A percentile compares a stretch with the other conserved stretches of the same genome.
phyloP scores from a whole-genome alignment of 768 basidiomycete species.

The Lentinula boryana region DNA sequence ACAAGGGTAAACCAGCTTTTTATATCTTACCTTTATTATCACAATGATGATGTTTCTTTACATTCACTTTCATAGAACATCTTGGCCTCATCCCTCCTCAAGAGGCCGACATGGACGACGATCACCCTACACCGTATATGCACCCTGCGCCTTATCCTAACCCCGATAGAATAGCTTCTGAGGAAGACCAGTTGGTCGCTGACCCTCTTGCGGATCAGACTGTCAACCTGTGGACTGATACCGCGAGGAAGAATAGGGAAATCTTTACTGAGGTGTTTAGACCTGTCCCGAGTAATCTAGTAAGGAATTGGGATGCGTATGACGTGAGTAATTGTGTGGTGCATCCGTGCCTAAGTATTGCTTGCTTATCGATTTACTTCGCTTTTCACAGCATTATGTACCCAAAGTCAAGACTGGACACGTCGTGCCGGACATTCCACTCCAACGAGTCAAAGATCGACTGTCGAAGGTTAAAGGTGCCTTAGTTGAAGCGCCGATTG shows the following conservation, averaged over 20 bases:
- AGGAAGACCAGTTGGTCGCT: conserved; percentile 62
- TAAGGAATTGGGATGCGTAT: conserved; percentile 74
- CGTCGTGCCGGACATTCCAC: conserved; percentile 60
- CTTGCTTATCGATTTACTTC: background rate
- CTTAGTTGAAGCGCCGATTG: conserved; percentile 72
- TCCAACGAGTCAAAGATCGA: conserved; percentile 71
- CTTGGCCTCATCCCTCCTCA: conserved; percentile 84
- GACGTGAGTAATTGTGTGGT: conserved; percentile 40
- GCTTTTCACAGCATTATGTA: conserved; percentile 51
- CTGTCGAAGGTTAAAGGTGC: conserved; percentile 64
- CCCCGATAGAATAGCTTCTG: conserved; percentile 52
- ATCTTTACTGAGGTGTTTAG: conserved; percentile 84
- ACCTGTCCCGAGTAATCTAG: conserved; percentile 80
- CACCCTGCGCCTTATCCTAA: conserved; percentile 69
- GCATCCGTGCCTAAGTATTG: background rate
- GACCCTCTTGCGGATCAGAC: conserved; percentile 73
- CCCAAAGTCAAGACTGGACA: conserved; percentile 79
- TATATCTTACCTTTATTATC: background rate
- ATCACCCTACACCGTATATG: conserved; percentile 59
- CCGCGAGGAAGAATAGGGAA: conserved; percentile 76
- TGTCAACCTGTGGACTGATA: conserved; percentile 54
- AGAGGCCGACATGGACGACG: conserved; percentile 27
- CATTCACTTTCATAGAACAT: conserved; percentile 49
- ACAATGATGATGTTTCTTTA: background rate
- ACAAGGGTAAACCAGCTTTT: conserved; percentile 48